Evolutionary conservation across 805 yeast species (phyloP), one percentile per base, ranked within the genome.

Genomic region (Komagataella phaffii): DNA sequence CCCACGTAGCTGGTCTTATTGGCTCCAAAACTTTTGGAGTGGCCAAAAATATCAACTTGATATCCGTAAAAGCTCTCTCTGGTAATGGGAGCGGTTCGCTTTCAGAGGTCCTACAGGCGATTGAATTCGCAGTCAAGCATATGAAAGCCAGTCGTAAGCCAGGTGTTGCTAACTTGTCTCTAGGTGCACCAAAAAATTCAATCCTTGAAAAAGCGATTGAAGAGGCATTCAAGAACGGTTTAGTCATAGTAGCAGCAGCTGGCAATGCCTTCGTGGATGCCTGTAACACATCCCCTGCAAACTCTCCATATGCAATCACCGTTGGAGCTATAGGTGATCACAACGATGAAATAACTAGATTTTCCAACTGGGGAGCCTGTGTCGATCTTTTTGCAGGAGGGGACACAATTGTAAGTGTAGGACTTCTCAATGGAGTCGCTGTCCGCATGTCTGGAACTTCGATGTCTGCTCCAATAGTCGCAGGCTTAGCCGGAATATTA

Each of bases 351-450:
- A 71, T 89, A 43, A 95, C 97, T 0, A 61, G 75, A 10, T 90
- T 91, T 59, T 78, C 93, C n/a, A 90, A 91, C 61, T 87, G 90
- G 89, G 97, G 98, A 0, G 70, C 73, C n/a, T 91, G 97, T 64
- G 95, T 90, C 6, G 88, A 88, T 60, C 72, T 88, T 1, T 84
- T 86, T 66, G 88, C 96, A 0, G 79, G 91, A 49, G 98, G 98
- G 0, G 82, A 81, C 0, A 68, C 70, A 14, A 83, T 88, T 2
- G 68, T 71, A 24, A 83, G 90, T 51, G 70, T 83, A 12, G 71
- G 77, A 8, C 69, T 68, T 45, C 57, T 60, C 36, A 57, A 63
- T 19, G 47, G 50, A 12, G 49, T 57, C 17, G 49, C 52, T 23
- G 55, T 50, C 5, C 48, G 58, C 2, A 67, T 80, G 58, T 79